phyloP scores from a whole-genome alignment of 2,329 filamentous ascomycete genomes.

The Apiospora rasikravindrae region DNA sequence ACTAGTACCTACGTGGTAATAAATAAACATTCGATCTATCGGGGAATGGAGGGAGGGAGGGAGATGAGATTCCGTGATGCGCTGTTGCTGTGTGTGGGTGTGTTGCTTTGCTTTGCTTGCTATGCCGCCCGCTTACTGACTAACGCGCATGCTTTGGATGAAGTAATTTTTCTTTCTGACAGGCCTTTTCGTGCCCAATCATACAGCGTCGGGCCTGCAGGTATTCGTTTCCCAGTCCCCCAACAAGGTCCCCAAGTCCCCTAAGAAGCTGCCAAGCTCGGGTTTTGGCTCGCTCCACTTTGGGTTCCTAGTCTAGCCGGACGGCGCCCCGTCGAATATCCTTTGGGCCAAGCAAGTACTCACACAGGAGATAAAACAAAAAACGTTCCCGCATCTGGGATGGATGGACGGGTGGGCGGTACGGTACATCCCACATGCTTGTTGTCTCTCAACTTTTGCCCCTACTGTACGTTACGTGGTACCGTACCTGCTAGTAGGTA shows the following conservation, averaged over 20 bases:
- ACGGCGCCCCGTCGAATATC: background rate
- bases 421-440: background rate
- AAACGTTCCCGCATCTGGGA: background rate
- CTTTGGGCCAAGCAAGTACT: background rate
- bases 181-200: background rate
- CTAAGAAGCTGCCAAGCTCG: background rate
- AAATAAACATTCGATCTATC: constrained; percentile 12
- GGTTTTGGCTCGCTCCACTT: background rate
- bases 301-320: constrained; percentile 13
- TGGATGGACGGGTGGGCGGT: background rate
- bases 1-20: background rate
- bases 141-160: background rate
- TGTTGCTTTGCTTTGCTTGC: background rate
- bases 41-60: background rate
- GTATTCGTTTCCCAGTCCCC: background rate
- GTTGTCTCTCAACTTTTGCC: background rate
- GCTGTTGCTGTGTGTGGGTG: background rate
- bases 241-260: background rate
- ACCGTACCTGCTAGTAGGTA: background rate
- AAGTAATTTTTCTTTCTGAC: background rate
- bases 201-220: background rate
- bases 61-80: background rate
- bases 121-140: background rate
- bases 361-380: background rate
- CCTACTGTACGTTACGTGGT: background rate